A percentile compares a stretch with the other conserved stretches of the same genome.
Evolutionary conservation across 106 monocot species (phyloP).

Genomic region (Apostasia ramifera): DNA sequence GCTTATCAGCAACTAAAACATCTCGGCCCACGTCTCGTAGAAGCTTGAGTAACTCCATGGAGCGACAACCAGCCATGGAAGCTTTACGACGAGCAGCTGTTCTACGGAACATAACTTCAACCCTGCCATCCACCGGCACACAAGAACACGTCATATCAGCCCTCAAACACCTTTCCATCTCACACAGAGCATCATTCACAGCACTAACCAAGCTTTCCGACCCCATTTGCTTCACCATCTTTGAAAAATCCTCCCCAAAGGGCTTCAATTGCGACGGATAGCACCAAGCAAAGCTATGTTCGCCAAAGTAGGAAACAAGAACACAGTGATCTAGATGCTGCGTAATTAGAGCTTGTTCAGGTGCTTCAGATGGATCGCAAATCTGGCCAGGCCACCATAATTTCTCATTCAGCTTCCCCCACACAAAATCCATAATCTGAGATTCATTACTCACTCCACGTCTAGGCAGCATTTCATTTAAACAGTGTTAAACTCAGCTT

Average conservation of each 20-base stretch:
- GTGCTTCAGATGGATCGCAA: slow-evolving; percentile 23
- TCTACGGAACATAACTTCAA: neutral
- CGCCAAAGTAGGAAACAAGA: slow-evolving; percentile 32
- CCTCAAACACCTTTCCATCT: slow-evolving; percentile 22
- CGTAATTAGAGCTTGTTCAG: slow-evolving; percentile 6
- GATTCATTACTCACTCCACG: neutral
- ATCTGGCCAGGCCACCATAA: slow-evolving; percentile 77
- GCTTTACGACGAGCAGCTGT: neutral
- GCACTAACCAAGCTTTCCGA: slow-evolving; percentile 1
- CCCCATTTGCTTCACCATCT: neutral
- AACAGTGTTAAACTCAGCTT: no score
- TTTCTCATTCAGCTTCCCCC: slow-evolving; percentile 55
- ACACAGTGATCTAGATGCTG: slow-evolving; percentile 9
- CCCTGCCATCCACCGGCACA: slow-evolving; percentile 7
- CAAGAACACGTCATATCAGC: slow-evolving; percentile 38
- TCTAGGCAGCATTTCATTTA: neutral
- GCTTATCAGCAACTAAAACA: slow-evolving; percentile 7
- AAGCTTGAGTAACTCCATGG: neutral
- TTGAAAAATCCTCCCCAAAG: slow-evolving; percentile 4
- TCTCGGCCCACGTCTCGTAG: slow-evolving; percentile 1
- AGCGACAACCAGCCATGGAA: neutral
- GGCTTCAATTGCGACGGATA: slow-evolving; percentile 3
- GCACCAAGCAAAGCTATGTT: slow-evolving; percentile 18
- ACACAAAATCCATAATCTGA: slow-evolving; percentile 47
- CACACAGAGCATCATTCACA: neutral